These are phyloP conservation scores for Mycena sanguinolenta DNA, from an alignment of 768 basidiomycete species.

Conservation along the genomic window DNA sequence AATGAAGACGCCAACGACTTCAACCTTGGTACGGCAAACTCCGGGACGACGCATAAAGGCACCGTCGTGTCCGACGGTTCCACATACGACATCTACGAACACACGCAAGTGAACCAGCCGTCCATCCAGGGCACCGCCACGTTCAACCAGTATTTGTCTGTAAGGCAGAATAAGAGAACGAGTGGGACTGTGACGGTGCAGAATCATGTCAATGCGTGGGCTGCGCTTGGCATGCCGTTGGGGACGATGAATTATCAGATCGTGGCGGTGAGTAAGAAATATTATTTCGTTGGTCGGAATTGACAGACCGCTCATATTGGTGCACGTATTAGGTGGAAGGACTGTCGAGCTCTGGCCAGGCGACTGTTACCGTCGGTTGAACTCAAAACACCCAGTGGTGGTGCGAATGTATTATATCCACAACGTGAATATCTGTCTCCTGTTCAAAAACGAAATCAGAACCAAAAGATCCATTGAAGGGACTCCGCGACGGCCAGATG, in stretches of 20 bases:
- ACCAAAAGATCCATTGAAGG: no score
- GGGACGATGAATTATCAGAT: background rate
- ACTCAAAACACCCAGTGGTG: no score
- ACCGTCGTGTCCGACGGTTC: constrained; percentile 29
- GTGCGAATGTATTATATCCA: no score
- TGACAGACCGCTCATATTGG: no score
- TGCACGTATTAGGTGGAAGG: background rate
- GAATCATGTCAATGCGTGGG: constrained; percentile 30
- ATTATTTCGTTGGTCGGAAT: no score
- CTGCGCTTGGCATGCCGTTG: background rate
- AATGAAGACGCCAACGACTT: constrained; percentile 37
- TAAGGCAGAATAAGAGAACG: constrained; percentile 14
- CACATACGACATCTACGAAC: constrained; percentile 11
- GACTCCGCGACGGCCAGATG: no score
- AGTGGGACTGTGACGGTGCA: background rate
- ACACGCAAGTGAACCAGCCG: constrained; percentile 32
- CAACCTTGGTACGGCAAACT: constrained; percentile 44
- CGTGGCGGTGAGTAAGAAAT: constrained; percentile 22
- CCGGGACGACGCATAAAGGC: constrained; percentile 41
- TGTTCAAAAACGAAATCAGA: no score
- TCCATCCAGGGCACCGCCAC: constrained; percentile 31
- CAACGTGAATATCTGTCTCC: no score
- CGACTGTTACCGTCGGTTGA: no score
- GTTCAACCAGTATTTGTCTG: constrained; percentile 22
- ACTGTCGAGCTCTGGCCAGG: no score